Evolutionary conservation across 441 rosid genomes (phyloP), one percentile per base, ranked within the genome.

Genomic region (Populus hybrid): DNA sequence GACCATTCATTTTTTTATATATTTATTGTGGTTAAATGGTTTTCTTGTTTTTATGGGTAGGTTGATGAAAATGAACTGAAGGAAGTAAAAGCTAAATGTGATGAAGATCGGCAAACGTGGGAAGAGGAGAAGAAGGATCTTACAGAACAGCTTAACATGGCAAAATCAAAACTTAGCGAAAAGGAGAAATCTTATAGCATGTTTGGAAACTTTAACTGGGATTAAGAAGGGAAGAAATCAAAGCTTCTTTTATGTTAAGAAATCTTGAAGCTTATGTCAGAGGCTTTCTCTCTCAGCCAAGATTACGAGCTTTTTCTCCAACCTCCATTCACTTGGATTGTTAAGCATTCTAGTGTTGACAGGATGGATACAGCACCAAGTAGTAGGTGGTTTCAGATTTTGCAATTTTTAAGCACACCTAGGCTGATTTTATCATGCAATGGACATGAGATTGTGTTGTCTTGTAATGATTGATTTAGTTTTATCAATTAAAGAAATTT

Each of bases 41-140:
- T 3, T 0, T 42, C 14, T 54, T 54, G 61, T 54, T 54, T 54
- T 26, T 67, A 23, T 11, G 18, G n/a, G 35, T 1, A 67, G 36
- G 36, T 67, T 67, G 35, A 67, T 67, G 70, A 67, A 18, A 5
- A 54, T 18, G 21, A 30, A 26, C 36, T 26, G 18, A 67, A 30
- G n/a, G 34, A 26, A 66, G 34, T 26, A 4, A 26, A 23, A 66
- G 70, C 70, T 67, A 67, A 67, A 67, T 67, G 4, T 67, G 70
- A 67, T 12, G 36, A 54, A 54, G 61, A 54, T 67, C 70, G 70
- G 28, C 34, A 28, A 24, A 67, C 38, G 70, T 67, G 70, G 70
- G 70, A 28, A 6, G 70, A 67, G 70, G 70, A 67, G 70, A 67
- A 67, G 35, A 67, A 28, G 14, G 70, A 14, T 24, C 70, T 67